Conservation (phyloP, 1,139 yeast species). For the Yamadazyma oceani region DNA sequence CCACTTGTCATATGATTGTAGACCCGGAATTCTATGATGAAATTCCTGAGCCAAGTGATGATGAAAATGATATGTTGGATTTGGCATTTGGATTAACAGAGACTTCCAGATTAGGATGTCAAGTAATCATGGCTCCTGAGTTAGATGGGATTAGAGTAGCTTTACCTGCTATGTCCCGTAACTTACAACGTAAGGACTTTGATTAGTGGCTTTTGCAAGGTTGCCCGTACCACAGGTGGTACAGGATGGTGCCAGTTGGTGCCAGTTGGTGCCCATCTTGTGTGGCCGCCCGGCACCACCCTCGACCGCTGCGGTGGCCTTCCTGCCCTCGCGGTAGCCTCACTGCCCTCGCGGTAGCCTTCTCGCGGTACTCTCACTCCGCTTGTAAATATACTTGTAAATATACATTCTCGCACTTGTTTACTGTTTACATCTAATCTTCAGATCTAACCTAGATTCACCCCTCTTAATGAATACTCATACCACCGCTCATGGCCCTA, state of each 20-base stretch:
- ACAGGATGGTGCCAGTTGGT: no score
- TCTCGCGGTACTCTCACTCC: no score
- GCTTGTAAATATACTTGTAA: background rate
- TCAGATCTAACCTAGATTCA: no score
- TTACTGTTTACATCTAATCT: background rate
- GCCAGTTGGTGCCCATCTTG: no score
- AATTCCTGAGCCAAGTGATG: slow-evolving; percentile 94
- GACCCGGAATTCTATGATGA: slow-evolving; percentile 92
- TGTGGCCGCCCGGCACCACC: no score
- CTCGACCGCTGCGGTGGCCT: no score
- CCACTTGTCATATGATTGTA: slow-evolving; percentile 94
- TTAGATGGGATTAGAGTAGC: slow-evolving; percentile 95
- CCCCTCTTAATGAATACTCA: no score
- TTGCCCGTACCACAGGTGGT: no score
- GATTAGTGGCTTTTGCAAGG: slow-evolving; percentile 14
- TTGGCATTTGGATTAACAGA: slow-evolving; percentile 96
- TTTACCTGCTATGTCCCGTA: slow-evolving; percentile 95
- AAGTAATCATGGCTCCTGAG: slow-evolving; percentile 83
- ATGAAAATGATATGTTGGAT: slow-evolving; percentile 97
- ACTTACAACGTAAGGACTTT: slow-evolving; percentile 79
- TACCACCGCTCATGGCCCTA: background rate
- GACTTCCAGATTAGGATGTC: slow-evolving; percentile 95
- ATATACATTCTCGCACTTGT: slow-evolving; percentile 1
- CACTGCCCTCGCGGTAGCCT: no score
- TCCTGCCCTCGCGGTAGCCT: no score